Conservation (phyloP, 2,329 filamentous ascomycete species). For the Alternaria rosae region DNA sequence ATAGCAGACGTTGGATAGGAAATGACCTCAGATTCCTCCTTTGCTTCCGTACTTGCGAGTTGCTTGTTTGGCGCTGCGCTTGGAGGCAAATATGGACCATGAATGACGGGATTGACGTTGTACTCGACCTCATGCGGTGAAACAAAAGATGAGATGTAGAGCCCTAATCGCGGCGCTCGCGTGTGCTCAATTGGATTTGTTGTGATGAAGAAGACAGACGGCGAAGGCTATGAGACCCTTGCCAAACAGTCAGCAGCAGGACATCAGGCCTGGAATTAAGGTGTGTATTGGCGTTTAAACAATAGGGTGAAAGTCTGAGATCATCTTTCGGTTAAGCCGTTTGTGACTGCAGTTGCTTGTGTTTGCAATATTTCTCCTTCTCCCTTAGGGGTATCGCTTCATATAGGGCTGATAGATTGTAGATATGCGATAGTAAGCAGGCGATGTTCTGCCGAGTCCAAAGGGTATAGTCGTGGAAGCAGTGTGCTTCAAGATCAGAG, state of each 20-base stretch:
- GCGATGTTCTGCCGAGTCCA: too few species aligned
- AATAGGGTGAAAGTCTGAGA: accelerated
- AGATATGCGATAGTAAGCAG: too few species aligned
- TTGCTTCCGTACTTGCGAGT: not conserved
- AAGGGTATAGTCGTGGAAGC: too few species aligned
- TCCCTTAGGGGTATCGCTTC: too few species aligned
- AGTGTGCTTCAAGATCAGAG: too few species aligned
- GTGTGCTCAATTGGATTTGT: not conserved
- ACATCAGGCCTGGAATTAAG: not conserved
- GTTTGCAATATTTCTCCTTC: too few species aligned
- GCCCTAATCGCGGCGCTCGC: not conserved
- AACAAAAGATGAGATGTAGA: not conserved
- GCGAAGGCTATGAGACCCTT: not conserved
- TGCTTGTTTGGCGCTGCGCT: not conserved
- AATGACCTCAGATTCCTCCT: too few species aligned
- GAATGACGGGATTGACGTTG: not conserved
- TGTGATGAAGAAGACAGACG: not conserved
- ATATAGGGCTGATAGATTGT: too few species aligned
- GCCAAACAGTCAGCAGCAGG: not conserved
- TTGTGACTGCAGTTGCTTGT: too few species aligned
- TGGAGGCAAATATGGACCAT: not conserved
- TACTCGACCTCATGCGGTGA: conserved; percentile 5
- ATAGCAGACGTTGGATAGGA: not conserved
- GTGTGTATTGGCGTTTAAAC: not conserved
- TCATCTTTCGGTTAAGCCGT: too few species aligned